Base-by-base conservation (phyloP, 2,329 filamentous ascomycete species). In the Metarhizium rileyi region DNA sequence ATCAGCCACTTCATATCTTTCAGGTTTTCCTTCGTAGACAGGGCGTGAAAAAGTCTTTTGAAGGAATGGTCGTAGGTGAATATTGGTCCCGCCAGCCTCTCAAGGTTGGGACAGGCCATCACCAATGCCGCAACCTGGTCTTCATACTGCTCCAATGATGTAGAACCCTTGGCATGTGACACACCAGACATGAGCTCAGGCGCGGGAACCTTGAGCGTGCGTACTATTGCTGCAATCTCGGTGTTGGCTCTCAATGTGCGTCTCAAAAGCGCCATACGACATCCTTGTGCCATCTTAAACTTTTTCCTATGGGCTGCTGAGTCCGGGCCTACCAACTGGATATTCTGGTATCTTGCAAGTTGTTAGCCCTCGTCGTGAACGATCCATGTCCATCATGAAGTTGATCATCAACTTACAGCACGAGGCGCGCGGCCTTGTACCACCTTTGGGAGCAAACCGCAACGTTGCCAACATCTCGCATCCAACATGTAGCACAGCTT, bases 81-180 rank as follows among this genome's bases (percentile, higher is more conserved):
- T 49, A 77, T 70, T 36, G 77, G 75, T 0, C 80, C 80, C 10
- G 72, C 65, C 6, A 84, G 65, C 46, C 72, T 70, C 63, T 84
- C 80, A 10, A 85, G 66, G 54, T 84, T 83, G 2, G 81, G 81
- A 50, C 80, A 84, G 0, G 78, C 75, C 79, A 83, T 81, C 50
- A 84, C 69, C 23, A 84, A 63, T 5, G 80, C 75, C 0, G 80
- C 79, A 2, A 83, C 70, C 3, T 79, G 61, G 55, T 81, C 73
- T 52, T 80, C 71, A 57, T 84, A 83, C 43, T 74, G 69, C 33
- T 74, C 72, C 18, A 65, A 45, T 10, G 67, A 57, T n/a, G 68
- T 61, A 12, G 66, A 63, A 20, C 55, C 53, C 53, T 59, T 61
- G 25, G 52, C 30, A 30, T 28, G 44, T 1, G 52, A 50, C 12